Base-by-base conservation (phyloP, 352 stramenopile species). In the Phytophthora citrophthora region DNA sequence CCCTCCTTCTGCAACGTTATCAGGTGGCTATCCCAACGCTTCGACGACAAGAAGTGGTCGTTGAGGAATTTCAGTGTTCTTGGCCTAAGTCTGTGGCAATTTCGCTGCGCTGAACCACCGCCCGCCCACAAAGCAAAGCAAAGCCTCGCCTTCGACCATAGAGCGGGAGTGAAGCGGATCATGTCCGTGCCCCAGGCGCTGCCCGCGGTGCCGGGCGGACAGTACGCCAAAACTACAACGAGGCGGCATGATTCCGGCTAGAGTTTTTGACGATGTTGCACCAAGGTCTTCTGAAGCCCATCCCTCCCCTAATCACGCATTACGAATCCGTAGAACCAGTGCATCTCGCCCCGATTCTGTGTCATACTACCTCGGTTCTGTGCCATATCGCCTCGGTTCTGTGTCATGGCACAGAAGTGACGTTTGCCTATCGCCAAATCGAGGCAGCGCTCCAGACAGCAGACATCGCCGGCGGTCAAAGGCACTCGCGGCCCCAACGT, bases 241-340 rank as follows among this genome's bases (percentile, higher is more conserved):
- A 24, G 20, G 36, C 50, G 50, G 50, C 50, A 57, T 27, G 13
- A 16, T 56, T n/a, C 50, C 23, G 15, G 45, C 7, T 2, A 13
- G 29, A 34, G 29, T 34, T 13, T n/a, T 34, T 34, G 29, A 39
- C 18, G 20, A 61, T 61, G 53, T 61, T 52, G 31, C 51, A 2
- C 15, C 44, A 51, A 61, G 27, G 53, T 61, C 29, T 16, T 18
- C 15, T 23, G 36, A 57, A 64, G 27, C 2, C 27, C 46, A 34
- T 57, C 38, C 46, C 36, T 6, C 43, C 56, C 48, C 48, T 58
- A 53, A 10, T 32, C 39, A 16, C 39, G 39, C 48, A 51, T 58
- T 65, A 65, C 57, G 23, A 24, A 65, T 65, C 43, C 39, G 48
- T 57, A 20, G n/a, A 62, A 62, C 60, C 34, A 6, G 39, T 23